Evolutionary conservation across 192 early-diverging fungal genomes (phyloP), one percentile per base, ranked within the genome.

Genomic region (Spinellus fusiger): DNA sequence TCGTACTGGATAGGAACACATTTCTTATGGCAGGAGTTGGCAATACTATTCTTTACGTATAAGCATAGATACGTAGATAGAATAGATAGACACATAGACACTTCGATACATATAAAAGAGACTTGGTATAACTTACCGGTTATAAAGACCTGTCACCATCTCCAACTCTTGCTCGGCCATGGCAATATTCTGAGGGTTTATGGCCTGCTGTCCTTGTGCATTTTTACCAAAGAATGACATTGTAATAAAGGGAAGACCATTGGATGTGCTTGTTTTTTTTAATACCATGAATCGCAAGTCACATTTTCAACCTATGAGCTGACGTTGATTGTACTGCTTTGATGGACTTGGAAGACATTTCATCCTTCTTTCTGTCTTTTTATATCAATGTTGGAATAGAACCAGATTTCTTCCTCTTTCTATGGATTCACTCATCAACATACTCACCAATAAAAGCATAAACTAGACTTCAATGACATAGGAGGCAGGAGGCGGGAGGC

Each of bases 101-200:
- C 28, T 32, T 7, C 29, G 7, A 54, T 15, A 33, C 1, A 33
- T 34, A 33, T 33, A n/a, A n/a, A n/a, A n/a, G n/a, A n/a, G n/a
- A n/a, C n/a, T n/a, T n/a, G n/a, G n/a, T n/a, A 55, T n/a, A 22
- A 18, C n/a, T 64, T 82, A 82, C 80, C 82, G 82, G 55, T 86
- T 80, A 69, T 85, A 88, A 75, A 88, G 77, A 29, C 86, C 86
- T 1, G 86, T 84, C 33, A 90, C 79, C 82, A 86, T 87, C 64
- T 90, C 86, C 59, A 88, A 78, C 59, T 90, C 86, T 64, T 87
- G 84, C 71, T 90, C 88, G 56, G 86, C 85, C 63, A 81, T 76
- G 37, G 77, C 77, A 65, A 84, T 74, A 65, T 81, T 81, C 56
- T 79, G 76, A 56, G 74, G 74, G 62, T 80, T 78, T 23, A 80